These are phyloP conservation scores for Cucumis melo DNA, from an alignment of 306 rosid species.

Conservation along the genomic window DNA sequence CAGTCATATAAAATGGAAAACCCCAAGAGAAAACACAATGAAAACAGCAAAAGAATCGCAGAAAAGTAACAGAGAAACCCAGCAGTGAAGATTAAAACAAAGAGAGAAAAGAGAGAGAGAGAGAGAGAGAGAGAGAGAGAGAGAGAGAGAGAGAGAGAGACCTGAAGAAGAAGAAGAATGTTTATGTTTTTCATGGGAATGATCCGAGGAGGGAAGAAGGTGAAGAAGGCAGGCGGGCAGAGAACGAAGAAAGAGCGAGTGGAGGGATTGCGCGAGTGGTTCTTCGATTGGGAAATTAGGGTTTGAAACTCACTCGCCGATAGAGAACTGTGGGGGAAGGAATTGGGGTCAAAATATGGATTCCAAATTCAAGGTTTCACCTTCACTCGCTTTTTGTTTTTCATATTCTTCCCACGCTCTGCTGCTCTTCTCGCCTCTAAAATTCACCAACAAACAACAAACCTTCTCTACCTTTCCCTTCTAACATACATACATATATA, in stretches of 20 bases:
- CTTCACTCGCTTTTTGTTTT: slow-evolving; percentile 5
- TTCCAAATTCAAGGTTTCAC: neutral
- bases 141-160: neutral
- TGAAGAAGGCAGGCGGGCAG: neutral
- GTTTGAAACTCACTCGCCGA: slow-evolving; percentile 12
- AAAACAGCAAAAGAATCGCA: neutral
- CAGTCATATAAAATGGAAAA: neutral
- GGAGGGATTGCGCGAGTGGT: slow-evolving; percentile 30
- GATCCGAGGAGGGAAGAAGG: slow-evolving; percentile 5
- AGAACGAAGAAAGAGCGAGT: slow-evolving; percentile 15
- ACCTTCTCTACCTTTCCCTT: no score
- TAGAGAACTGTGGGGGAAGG: neutral
- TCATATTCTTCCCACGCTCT: neutral
- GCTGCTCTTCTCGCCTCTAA: neutral
- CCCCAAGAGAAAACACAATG: neutral
- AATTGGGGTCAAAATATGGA: neutral
- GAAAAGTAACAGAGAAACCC: neutral
- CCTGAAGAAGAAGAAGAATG: slow-evolving; percentile 9
- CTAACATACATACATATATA: no score
- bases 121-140: neutral
- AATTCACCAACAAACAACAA: neutral
- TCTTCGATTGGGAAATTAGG: slow-evolving; percentile 10
- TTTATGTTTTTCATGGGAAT: neutral
- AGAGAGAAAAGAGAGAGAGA: neutral
- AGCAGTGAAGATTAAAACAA: neutral